Evolutionary conservation across 352 stramenopile species (phyloP), one percentile per base, ranked within the genome.

Genomic region (Thraustochytrium striatum): DNA sequence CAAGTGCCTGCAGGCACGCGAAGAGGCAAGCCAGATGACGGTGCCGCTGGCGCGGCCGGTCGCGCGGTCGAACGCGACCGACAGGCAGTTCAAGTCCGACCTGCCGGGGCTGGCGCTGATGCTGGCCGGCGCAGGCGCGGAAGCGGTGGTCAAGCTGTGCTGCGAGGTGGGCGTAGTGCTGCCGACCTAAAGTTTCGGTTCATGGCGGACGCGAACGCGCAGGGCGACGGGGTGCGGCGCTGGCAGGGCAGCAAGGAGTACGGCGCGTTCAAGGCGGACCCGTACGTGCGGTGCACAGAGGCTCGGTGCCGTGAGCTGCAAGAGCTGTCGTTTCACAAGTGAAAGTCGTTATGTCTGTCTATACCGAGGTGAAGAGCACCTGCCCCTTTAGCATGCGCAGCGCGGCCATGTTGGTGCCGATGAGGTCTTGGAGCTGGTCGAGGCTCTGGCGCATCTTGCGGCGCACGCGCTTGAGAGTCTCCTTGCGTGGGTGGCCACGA

Each of bases 391-490:
- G 65, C 21, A 43, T 38, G 32, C 65, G 44, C 65, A 75, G 25
- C 11, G 65, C 65, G 39, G 65, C 65, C 52, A 75, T 58, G 36
- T 75, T 75, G 43, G 65, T 75, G 35, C 65, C 65, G 39, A 75
- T 38, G 8, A 55, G 65, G 35, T 75, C 65, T 25, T 75, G 65
- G 30, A 75, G 65, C 21, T 55, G 19, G 19, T 39, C 25, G 21
- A 75, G 50, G 41, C 39, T 25, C 2, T 58, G 30, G 13, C 65
- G 65, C 1, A 75, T 75, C 7, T 39, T 38, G 25, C 52, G 30
- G 5, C 65, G 44, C 21, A 75, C 41, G n/a, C 52, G 30, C 1
- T 61, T 30, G n/a, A 75, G 30, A 3, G 65, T 75, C 5, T 21
- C 9, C 28, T 25, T 5, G n/a, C n/a, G n/a, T n/a, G n/a, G n/a